These are phyloP conservation scores for Zostera marina DNA, from an alignment of 116 monocot species.

Conservation along the genomic window DNA sequence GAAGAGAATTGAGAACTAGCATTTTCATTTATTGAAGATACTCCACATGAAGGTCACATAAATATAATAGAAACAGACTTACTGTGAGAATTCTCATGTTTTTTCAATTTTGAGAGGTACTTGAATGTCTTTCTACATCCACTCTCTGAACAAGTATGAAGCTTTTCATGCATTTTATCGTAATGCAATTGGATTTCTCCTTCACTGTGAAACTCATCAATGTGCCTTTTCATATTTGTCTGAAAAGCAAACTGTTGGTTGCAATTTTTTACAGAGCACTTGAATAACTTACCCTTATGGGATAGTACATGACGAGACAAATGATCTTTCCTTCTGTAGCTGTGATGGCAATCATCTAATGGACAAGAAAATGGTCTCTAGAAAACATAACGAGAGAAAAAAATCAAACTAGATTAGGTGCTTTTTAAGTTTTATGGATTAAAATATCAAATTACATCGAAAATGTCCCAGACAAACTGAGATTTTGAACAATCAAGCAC, in stretches of 20 bases:
- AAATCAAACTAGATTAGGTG: no score
- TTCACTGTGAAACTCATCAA: constrained; percentile 40
- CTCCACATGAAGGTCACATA: no score
- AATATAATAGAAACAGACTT: constrained; percentile 3
- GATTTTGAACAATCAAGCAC: no score
- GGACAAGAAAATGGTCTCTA: constrained; percentile 65
- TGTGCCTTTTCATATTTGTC: constrained; percentile 57
- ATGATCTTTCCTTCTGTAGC: constrained; percentile 65
- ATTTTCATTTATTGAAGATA: background rate
- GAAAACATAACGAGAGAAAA: background rate
- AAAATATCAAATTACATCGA: no score
- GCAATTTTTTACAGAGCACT: constrained; percentile 40
- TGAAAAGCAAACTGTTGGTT: constrained; percentile 31
- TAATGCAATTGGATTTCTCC: background rate
- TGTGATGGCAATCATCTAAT: constrained; percentile 48
- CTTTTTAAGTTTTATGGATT: no score
- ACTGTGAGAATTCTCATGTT: constrained; percentile 75
- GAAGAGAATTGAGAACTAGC: background rate
- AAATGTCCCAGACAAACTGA: no score
- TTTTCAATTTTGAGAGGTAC: constrained; percentile 58
- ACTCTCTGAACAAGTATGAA: constrained; percentile 42
- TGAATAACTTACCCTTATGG: constrained; percentile 61
- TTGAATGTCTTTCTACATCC: constrained; percentile 76
- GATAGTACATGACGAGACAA: constrained; percentile 47
- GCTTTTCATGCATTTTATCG: constrained; percentile 26